Conservation (phyloP, 1,139 yeast species). For the Yamadazyma dushanensis region DNA sequence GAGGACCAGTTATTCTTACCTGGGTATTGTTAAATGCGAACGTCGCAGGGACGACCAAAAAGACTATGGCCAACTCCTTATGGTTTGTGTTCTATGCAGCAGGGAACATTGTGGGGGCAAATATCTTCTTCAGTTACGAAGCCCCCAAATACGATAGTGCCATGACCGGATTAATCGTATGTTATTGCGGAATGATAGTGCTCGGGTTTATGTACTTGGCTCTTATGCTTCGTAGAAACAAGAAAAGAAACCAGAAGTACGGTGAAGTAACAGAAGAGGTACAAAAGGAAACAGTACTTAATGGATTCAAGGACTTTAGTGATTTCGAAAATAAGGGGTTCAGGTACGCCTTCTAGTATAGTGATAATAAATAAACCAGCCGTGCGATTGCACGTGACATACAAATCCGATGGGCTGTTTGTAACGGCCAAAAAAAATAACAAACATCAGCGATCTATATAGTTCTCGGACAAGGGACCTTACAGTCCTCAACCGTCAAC, state of each 20-base stretch:
- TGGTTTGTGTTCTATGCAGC: conserved; percentile 31
- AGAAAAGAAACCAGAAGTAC: conserved; percentile 21
- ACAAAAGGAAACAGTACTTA: conserved; percentile 26
- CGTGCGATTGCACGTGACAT: no score
- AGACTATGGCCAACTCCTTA: conserved; percentile 23
- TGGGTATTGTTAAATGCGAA: conserved; percentile 30
- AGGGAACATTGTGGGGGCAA: conserved; percentile 31
- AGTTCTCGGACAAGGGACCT: no score
- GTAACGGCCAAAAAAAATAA: no score
- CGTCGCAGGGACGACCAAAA: conserved; percentile 28
- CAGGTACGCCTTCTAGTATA: conserved; percentile 20
- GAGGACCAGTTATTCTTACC: conserved; percentile 31
- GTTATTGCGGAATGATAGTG: conserved; percentile 27
- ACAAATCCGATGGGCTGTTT: no score
- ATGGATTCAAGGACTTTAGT: conserved; percentile 35
- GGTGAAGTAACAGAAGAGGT: conserved; percentile 27
- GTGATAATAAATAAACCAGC: not conserved
- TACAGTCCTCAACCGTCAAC: no score
- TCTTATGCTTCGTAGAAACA: conserved; percentile 24
- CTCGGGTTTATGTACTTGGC: conserved; percentile 20
- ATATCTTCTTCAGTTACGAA: conserved; percentile 27
- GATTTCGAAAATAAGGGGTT: conserved; percentile 33
- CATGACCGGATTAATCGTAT: conserved; percentile 22
- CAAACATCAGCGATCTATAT: no score
- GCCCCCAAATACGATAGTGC: conserved; percentile 31